These are phyloP conservation scores for Ophiocytium majus DNA, from an alignment of 352 stramenopile species.

Conservation along the genomic window DNA sequence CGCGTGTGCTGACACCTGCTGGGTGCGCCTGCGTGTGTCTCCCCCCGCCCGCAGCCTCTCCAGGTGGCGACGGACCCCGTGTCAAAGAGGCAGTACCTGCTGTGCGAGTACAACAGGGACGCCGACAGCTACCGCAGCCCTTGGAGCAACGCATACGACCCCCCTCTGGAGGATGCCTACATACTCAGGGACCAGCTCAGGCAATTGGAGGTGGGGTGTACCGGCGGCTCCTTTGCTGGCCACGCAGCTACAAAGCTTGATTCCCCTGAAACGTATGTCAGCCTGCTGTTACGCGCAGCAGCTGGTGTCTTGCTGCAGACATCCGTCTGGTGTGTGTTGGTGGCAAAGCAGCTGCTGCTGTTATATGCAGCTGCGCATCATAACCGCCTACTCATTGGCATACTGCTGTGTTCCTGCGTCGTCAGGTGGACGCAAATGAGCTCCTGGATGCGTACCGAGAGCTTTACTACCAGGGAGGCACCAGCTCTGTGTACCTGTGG, in stretches of 20 bases:
- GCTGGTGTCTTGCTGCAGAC: no score
- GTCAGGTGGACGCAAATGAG: conserved; percentile 79
- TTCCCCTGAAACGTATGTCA: no score
- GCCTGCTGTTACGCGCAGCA: no score
- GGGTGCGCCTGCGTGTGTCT: no score
- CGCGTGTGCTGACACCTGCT: no score
- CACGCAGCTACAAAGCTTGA: no score
- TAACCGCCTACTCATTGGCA: no score
- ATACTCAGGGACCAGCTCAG: conserved; percentile 78
- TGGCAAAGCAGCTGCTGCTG: no score
- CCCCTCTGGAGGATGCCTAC: conserved; percentile 72
- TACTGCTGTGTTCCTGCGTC: no score
- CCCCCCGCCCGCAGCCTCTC: conserved; percentile 78
- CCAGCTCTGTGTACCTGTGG: conserved; percentile 92
- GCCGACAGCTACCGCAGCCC: conserved; percentile 70
- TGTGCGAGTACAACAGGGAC: conserved; percentile 92
- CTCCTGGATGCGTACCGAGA: conserved; percentile 93
- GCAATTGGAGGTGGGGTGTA: conserved; percentile 71
- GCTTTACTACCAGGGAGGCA: conserved; percentile 89
- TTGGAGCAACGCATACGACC: conserved; percentile 86
- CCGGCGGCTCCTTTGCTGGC: no score
- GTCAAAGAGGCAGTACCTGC: conserved; percentile 81
- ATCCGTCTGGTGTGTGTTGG: no score
- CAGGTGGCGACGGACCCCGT: conserved; percentile 75
- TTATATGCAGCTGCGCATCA: no score